A percentile compares a stretch with the other conserved stretches of the same genome.
These are phyloP conservation scores for Sclerotinia borealis DNA, from an alignment of 2,329 filamentous ascomycete genomes.

Conservation along the genomic window DNA sequence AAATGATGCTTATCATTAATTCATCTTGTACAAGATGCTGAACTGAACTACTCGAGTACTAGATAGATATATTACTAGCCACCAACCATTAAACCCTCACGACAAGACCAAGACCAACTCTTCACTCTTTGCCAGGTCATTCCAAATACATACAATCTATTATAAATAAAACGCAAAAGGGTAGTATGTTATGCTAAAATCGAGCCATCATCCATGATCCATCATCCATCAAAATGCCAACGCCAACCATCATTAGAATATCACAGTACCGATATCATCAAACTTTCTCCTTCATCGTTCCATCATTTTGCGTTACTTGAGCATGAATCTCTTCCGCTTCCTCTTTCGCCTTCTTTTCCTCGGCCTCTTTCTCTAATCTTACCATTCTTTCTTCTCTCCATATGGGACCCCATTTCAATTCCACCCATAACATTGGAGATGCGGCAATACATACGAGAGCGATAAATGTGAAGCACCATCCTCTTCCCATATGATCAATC, in stretches of 20 bases:
- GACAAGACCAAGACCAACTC: neutral
- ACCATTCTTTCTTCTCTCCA: slow-evolving; percentile 48
- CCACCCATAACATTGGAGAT: slow-evolving; percentile 44
- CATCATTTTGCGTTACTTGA: slow-evolving; percentile 1
- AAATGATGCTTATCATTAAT: neutral
- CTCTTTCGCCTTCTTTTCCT: slow-evolving; percentile 24
- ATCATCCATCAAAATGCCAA: neutral
- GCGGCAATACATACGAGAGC: slow-evolving; percentile 44
- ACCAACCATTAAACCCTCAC: too few relatives aligned
- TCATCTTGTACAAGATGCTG: too few relatives aligned
- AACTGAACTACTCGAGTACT: too few relatives aligned
- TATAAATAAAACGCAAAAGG: neutral
- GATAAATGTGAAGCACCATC: slow-evolving; percentile 58
- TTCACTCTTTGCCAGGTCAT: neutral
- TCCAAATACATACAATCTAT: neutral
- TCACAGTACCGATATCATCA: neutral
- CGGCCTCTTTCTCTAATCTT: slow-evolving; percentile 34
- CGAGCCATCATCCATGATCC: neutral
- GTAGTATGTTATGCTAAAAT: neutral
- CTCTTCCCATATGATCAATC: slow-evolving; percentile 50
- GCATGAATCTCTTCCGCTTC: slow-evolving; percentile 1
- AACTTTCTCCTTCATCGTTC: neutral
- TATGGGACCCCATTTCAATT: slow-evolving; percentile 43
- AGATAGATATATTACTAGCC: neutral
- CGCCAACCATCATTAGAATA: neutral